Percentiles rank a stretch among this genome's conserved stretches.
These are phyloP conservation scores for Vigna reflexopilosa DNA, from an alignment of 306 rosid genomes.

Conservation along the genomic window DNA sequence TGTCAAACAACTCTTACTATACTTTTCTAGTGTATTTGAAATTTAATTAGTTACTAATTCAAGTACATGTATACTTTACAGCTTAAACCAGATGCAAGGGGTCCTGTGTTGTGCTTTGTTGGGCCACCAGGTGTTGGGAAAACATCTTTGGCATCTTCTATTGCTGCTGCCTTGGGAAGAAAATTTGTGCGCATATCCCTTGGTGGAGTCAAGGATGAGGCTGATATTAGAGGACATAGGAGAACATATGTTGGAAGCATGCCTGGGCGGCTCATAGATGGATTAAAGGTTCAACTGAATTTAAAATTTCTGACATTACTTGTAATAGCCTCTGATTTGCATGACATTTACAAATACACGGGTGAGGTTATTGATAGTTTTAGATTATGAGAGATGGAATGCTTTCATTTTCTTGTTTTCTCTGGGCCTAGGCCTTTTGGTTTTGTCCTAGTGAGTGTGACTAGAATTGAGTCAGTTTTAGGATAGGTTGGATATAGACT, in stretches of 20 bases:
- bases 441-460: slow-evolving; percentile 35
- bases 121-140: slow-evolving; percentile 99
- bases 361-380: slow-evolving; percentile 15
- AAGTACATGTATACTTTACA: slow-evolving; percentile 46
- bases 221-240: slow-evolving; percentile 98
- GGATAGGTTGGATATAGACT: slow-evolving; percentile 23
- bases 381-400: slow-evolving; percentile 18
- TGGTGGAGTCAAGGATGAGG: slow-evolving; percentile 99
- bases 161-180: slow-evolving; percentile 97
- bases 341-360: slow-evolving; percentile 27
- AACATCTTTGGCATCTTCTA: slow-evolving; percentile 98
- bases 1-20: slow-evolving; percentile 38
- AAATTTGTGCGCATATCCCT: slow-evolving; percentile 97
- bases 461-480: slow-evolving; percentile 26
- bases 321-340: slow-evolving; percentile 36
- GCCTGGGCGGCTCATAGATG: slow-evolving; percentile 99
- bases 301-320: slow-evolving; percentile 21
- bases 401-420: slow-evolving; percentile 32
- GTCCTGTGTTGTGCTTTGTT: slow-evolving; percentile 99
- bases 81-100: slow-evolving; percentile 99
- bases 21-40: slow-evolving; percentile 34
- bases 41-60: slow-evolving; percentile 50
- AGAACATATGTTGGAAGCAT: slow-evolving; percentile 99
- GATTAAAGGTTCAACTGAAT: slow-evolving; percentile 74
- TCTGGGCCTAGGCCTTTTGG: neutral